These are phyloP conservation scores for Daphne laureola DNA, from an alignment of 441 rosid genomes.

Conservation along the genomic window DNA sequence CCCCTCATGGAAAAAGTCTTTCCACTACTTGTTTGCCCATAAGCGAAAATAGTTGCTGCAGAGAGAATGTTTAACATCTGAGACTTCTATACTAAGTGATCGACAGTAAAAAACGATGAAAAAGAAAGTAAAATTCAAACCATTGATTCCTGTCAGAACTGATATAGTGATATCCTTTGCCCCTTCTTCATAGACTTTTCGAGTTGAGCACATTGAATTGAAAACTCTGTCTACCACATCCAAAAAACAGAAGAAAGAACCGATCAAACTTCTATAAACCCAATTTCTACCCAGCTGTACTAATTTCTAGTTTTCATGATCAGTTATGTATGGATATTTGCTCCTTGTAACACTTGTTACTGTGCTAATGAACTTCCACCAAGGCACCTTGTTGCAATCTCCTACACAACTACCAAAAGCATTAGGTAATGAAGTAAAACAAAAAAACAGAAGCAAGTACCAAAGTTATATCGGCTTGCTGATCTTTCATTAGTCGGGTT, in stretches of 20 bases:
- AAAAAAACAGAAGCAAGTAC: slow-evolving; percentile 20
- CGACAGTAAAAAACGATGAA: not conserved
- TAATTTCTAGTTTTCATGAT: too few species aligned
- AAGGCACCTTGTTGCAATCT: not conserved
- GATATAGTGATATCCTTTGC: slow-evolving; percentile 85
- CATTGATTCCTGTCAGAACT: slow-evolving; percentile 79
- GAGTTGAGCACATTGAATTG: slow-evolving; percentile 51
- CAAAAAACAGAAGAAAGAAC: slow-evolving; percentile 6
- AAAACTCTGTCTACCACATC: slow-evolving; percentile 57
- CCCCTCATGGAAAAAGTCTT: slow-evolving; percentile 93
- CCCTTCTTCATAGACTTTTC: slow-evolving; percentile 74
- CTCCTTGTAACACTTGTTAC: too few species aligned
- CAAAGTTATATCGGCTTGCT: slow-evolving; percentile 41
- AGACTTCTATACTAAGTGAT: not conserved
- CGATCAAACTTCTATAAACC: too few species aligned
- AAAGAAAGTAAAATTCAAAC: slow-evolving; percentile 23
- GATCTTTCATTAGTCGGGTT: slow-evolving; percentile 62
- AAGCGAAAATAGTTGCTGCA: slow-evolving; percentile 86
- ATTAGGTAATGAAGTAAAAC: slow-evolving; percentile 5
- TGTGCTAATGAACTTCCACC: too few species aligned
- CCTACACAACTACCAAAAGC: not conserved
- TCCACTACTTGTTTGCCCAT: slow-evolving; percentile 96
- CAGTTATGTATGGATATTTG: too few species aligned
- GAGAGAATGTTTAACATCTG: slow-evolving; percentile 3
- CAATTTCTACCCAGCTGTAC: too few species aligned